Conservation (phyloP, 2,329 filamentous ascomycete genomes). For the Tolypocladium tundrense region DNA sequence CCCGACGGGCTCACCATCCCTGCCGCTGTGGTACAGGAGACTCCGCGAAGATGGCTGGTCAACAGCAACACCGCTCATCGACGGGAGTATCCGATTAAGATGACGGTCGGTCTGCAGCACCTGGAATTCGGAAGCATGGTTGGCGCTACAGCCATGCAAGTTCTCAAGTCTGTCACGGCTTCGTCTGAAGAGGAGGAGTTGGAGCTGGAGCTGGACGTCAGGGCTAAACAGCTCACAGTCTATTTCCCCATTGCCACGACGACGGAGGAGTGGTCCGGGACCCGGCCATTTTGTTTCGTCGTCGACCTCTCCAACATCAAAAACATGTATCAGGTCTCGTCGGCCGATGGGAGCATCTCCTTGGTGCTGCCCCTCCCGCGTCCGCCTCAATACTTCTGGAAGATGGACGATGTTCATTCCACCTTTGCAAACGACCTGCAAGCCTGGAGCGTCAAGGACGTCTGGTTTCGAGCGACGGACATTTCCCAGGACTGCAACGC, state of each 20-base stretch:
- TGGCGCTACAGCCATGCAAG: conserved; percentile 44
- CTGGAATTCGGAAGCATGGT: conserved; percentile 55
- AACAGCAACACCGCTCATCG: conserved; percentile 9
- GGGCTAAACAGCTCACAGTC: conserved; percentile 15
- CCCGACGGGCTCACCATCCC: conserved; percentile 12
- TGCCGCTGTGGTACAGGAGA: conserved; percentile 1
- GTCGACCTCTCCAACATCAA: conserved; percentile 37
- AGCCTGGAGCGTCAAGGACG: conserved; percentile 29
- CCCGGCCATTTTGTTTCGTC: conserved; percentile 26
- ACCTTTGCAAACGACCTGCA: conserved; percentile 20
- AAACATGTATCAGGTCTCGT: conserved; percentile 23
- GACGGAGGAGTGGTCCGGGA: conserved; percentile 4
- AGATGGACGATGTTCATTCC: conserved; percentile 17
- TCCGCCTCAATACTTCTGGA: conserved; percentile 39
- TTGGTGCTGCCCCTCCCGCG: conserved; percentile 37
- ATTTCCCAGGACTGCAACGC: conserved; percentile 26
- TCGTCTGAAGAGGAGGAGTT: conserved; percentile 5
- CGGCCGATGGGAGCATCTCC: conserved; percentile 18
- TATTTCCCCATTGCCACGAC: conserved; percentile 17
- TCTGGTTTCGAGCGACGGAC: conserved; percentile 39
- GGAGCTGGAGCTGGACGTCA: conserved; percentile 20
- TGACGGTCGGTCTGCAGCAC: conserved; percentile 31
- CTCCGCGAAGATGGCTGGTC: conserved; percentile 8
- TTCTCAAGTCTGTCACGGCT: conserved; percentile 33
- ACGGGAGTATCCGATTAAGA: conserved; percentile 17